Base-by-base conservation (phyloP, 2,329 filamentous ascomycete genomes). In the Talaromyces sp. region DNA sequence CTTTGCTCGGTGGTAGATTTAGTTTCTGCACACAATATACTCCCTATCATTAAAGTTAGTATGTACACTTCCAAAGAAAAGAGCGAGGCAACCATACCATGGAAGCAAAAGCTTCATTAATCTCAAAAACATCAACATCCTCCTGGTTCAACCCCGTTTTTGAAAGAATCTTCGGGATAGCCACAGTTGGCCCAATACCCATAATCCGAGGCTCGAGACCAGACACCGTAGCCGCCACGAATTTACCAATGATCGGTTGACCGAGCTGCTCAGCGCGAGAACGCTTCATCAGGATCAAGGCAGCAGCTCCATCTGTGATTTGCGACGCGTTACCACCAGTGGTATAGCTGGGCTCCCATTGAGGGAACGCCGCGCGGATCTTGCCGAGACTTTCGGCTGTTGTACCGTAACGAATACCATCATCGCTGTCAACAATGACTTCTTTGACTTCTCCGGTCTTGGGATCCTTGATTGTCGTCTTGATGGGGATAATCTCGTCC, bases 281-380 rank as follows among this genome's bases (percentile, higher is more conserved):
- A 62, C 93, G 91, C 83, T 90, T 92, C 93, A 97, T 97, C 75
- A 97, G 84, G 45, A 97, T 86, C 24, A 97, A 90, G 33, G 93
- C 93, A 37, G 93, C 93, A 33, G 93, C 93, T 69, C 93, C 93
- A 78, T 97, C 92, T 13, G 91, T 93, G 75, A 97, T 92, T 80
- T 97, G 93, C 66, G 88, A 92, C 39, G 93, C 93, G 78, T 97
- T 97, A 68, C 93, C 93, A 62, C 91, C 93, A 80, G 96, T 93
- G 78, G 97, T 97, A 70, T 85, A 88, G 60, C 93, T 93, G 73
- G 93, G 90, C 78, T 71, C 65, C 77, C 77, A 79, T 64, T 95
- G 92, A 64, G 91, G 87, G 77, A 97, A 97, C 4, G 93, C 92
- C 22, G 93, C 85, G 69, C 87, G 88, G 77, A 97, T 92, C 86